phyloP scores from a whole-genome alignment of 805 yeast genomes.

The Kodamaea kakaduensis region DNA sequence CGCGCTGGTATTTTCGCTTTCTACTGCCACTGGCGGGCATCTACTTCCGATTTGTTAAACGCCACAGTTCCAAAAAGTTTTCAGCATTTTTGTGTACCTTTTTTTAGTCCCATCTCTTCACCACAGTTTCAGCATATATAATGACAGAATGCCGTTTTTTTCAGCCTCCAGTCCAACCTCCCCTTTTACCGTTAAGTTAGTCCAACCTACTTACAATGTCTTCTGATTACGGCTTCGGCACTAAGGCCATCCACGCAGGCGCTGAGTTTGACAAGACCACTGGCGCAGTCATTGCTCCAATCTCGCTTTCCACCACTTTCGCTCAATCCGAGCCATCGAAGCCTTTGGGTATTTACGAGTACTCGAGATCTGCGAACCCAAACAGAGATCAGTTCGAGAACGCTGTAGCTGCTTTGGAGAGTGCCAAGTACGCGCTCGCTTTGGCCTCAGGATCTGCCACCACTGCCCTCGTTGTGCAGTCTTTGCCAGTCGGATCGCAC shows the following conservation, averaged over 20 bases:
- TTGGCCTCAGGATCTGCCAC: conserved; percentile 85
- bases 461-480: conserved; percentile 72
- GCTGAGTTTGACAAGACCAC: conserved; percentile 64
- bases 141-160: not conserved
- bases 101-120: not conserved
- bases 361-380: conserved; percentile 83
- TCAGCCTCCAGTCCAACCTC: conserved; percentile 9
- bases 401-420: conserved; percentile 76
- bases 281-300: conserved; percentile 85
- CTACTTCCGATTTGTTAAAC: conserved; percentile 2
- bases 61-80: conserved; percentile 2
- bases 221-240: conserved; percentile 53
- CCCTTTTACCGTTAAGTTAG: conserved; percentile 3
- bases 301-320: conserved; percentile 79
- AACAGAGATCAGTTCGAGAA: conserved; percentile 78
- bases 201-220: conserved; percentile 11
- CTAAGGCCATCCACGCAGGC: conserved; percentile 84
- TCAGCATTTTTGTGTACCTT: conserved; percentile 1
- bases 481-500: conserved; percentile 67
- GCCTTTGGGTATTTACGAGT: conserved; percentile 77
- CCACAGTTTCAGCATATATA: conserved; percentile 1
- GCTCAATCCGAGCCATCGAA: conserved; percentile 74
- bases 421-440: conserved; percentile 71
- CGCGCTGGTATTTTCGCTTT: too few relatives aligned
- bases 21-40: conserved; percentile 1